Evolutionary conservation across 371 early-diverging fungal genomes (phyloP).

Genomic region (Amoeboaphelidium occidentale): DNA sequence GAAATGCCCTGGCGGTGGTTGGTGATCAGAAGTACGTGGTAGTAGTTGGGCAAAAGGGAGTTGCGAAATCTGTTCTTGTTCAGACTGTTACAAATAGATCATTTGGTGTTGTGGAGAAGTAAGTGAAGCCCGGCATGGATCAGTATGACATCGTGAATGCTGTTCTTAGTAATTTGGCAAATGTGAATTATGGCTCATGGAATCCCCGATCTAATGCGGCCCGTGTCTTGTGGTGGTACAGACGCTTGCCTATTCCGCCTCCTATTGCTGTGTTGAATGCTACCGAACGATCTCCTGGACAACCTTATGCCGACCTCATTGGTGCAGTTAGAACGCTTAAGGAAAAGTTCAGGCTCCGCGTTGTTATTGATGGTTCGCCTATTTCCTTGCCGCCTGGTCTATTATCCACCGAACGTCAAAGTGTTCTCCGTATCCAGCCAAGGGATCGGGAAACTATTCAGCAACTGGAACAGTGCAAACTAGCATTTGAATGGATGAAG

Average conservation of each 20-base stretch:
- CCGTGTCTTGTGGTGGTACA: not conserved
- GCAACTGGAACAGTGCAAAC: not conserved
- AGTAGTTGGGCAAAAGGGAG: not conserved
- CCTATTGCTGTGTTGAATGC: not conserved
- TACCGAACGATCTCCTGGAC: not conserved
- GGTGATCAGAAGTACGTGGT: not conserved
- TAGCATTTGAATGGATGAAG: not conserved
- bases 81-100: not conserved
- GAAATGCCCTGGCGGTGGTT: not conserved
- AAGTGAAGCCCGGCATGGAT: not conserved
- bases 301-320: not conserved
- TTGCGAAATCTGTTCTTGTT: not conserved
- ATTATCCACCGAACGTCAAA: not conserved
- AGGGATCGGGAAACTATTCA: not conserved
- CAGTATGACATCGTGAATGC: not conserved
- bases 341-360: not conserved
- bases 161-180: not conserved
- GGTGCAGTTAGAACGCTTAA: not conserved
- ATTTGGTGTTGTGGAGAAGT: not conserved
- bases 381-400: not conserved
- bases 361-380: not conserved
- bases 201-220: not conserved
- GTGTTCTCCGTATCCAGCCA: not conserved
- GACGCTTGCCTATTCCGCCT: not conserved
- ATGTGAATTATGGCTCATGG: not conserved